Evolutionary conservation across 179 eudicot species (phyloP).

Genomic region (Vitellaria paradoxa): DNA sequence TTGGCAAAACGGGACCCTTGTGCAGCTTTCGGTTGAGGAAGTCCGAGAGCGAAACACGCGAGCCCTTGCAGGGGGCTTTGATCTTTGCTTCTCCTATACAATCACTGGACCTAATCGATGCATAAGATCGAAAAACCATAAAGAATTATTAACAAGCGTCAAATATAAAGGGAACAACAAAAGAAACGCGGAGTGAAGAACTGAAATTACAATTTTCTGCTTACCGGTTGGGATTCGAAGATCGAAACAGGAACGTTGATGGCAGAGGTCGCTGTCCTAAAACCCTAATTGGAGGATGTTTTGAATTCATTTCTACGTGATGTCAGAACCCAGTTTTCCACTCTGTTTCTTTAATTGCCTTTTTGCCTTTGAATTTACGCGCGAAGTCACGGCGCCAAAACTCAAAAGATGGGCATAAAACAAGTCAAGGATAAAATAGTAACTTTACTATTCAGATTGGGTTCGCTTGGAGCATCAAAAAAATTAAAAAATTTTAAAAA

Average conservation of each 20-base stretch:
- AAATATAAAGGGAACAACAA: neutral
- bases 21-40: slow-evolving; percentile 51
- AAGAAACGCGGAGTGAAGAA: too few species aligned
- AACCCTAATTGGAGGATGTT: slow-evolving; percentile 18
- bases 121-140: neutral
- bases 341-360: too few species aligned
- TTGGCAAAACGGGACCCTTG: slow-evolving; percentile 42
- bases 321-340: too few species aligned
- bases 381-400: slow-evolving; percentile 5
- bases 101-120: slow-evolving; percentile 14
- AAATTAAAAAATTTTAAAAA: too few species aligned
- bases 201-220: neutral
- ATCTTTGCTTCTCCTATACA: slow-evolving; percentile 10
- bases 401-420: neutral
- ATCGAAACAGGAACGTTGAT: slow-evolving; percentile 23
- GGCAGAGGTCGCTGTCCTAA: slow-evolving; percentile 25
- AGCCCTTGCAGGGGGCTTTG: slow-evolving; percentile 14
- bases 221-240: slow-evolving; percentile 20
- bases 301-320: slow-evolving; percentile 8
- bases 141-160: neutral
- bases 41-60: slow-evolving; percentile 43
- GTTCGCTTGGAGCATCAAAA: too few species aligned
- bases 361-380: neutral
- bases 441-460: too few species aligned
- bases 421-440: too few species aligned